These are phyloP conservation scores for Ilyonectria sp. DNA, from an alignment of 2,329 filamentous ascomycete species.

Conservation along the genomic window DNA sequence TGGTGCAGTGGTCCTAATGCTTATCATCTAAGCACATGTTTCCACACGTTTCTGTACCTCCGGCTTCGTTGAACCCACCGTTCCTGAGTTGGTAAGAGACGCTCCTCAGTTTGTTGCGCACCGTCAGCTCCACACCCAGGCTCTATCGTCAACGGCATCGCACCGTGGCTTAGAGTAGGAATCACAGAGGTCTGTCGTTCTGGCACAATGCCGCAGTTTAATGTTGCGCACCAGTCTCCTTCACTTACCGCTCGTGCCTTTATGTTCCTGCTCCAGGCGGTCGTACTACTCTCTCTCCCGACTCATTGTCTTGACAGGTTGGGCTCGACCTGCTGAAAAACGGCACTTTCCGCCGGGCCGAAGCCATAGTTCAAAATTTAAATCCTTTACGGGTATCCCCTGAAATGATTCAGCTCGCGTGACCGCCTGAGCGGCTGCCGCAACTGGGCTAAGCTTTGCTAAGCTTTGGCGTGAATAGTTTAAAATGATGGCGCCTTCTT, in stretches of 20 bases:
- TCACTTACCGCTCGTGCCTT: background rate
- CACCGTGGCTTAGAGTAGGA: slow-evolving; percentile 1
- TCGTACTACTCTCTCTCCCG: background rate
- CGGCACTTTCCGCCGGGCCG: background rate
- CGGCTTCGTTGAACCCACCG: too few relatives aligned
- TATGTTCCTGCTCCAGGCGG: slow-evolving; percentile 2
- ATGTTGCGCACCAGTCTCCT: background rate
- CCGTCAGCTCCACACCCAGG: background rate
- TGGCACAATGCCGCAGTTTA: background rate
- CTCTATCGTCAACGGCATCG: background rate
- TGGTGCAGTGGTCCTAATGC: too few relatives aligned
- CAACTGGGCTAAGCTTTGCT: background rate
- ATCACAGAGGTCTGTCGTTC: background rate
- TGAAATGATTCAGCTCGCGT: slow-evolving; percentile 1
- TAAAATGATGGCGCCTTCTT: slow-evolving; percentile 2
- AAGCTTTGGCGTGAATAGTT: slow-evolving; percentile 3
- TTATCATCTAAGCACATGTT: too few relatives aligned
- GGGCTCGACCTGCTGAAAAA: background rate
- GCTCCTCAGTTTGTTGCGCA: background rate
- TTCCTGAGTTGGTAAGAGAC: background rate
- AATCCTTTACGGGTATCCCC: background rate
- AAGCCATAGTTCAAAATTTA: slow-evolving; percentile 2
- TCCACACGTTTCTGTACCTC: too few relatives aligned
- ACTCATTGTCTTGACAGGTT: slow-evolving; percentile 3
- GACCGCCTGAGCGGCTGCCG: background rate